Base-by-base conservation (phyloP, 1,284 basidiomycete genomes). In the Pascua sp. region DNA sequence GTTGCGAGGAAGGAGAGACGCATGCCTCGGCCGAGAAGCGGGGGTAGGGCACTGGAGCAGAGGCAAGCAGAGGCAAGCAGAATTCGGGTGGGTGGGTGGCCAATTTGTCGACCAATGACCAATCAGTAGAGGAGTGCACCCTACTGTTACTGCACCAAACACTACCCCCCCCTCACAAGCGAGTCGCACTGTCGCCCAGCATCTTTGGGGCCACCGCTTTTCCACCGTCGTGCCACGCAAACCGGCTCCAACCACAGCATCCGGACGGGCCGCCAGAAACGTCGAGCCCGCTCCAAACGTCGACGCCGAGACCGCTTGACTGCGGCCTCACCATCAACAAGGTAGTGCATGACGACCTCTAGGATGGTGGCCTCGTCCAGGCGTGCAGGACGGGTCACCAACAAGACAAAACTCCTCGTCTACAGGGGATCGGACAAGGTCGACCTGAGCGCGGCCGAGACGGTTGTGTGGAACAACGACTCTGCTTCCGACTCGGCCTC, bases 341-440 rank as follows among this genome's bases (percentile, higher is more conserved):
- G 24, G 24, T 32, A 32, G 24, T 32, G 24, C 24, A 61, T 61
- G 60, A 51, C 57, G 42, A 45, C 53, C 42, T 53, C 46, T 45
- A 55, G 57, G 55, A 67, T 73, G 68, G 71, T 70, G 49, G 69
- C 71, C 60, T 70, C 73, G 42, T 70, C 69, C n/a, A 58, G 73
- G 47, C 60, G 73, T 36, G 72, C 71, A 17, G 72, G 70, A 37
- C 61, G 90, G 75, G 87, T 92, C 79, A 91, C 88, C 77, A 90
- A 91, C 81, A 92, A 91, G 82, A 90, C 88, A 69, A 86, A 88
- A 63, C 86, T 92, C 71, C 86, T 86, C 80, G 86, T 92, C 80
- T 81, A 85, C 75, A 83, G 89, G 79, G 90, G 91, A 72, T 85
- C 86, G 51, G 88, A 91, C 77, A 83, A 87, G 64, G 81, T 90